These are phyloP conservation scores for Fusarium nurragi DNA, from an alignment of 2,329 filamentous ascomycete species.

Conservation along the genomic window DNA sequence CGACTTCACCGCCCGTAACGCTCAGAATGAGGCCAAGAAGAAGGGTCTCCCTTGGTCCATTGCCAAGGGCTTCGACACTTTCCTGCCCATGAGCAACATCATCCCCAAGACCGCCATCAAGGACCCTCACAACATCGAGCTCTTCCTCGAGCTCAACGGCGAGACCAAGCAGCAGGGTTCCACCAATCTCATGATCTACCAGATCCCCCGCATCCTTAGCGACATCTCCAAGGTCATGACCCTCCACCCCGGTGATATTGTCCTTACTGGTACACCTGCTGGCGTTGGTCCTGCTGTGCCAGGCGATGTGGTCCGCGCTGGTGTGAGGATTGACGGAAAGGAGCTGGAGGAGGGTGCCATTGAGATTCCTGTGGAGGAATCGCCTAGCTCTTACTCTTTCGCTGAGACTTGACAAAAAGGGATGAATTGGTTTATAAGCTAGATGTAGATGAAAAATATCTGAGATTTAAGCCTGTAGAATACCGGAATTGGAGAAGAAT, in stretches of 20 bases:
- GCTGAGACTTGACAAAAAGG: conserved; percentile 67
- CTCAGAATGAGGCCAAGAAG: conserved; percentile 96
- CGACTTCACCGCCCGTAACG: conserved; percentile 96
- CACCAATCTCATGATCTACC: conserved; percentile 94
- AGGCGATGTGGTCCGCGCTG: conserved; percentile 88
- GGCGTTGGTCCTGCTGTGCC: conserved; percentile 87
- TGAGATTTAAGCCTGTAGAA: conserved; percentile 14
- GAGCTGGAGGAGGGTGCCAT: conserved; percentile 87
- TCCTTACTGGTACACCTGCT: conserved; percentile 97
- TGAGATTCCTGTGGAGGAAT: conserved; percentile 84
- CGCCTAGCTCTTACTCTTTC: conserved; percentile 80
- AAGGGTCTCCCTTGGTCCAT: conserved; percentile 95
- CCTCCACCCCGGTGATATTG: conserved; percentile 88
- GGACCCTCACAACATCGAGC: conserved; percentile 86
- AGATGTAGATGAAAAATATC: not conserved
- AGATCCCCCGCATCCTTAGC: conserved; percentile 84
- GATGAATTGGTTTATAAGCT: not conserved
- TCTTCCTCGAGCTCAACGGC: conserved; percentile 87
- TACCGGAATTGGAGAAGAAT: conserved; percentile 8
- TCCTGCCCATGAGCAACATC: conserved; percentile 84
- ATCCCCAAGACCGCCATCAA: conserved; percentile 83
- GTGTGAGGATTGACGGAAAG: conserved; percentile 80
- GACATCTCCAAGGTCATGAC: conserved; percentile 97
- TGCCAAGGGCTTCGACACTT: conserved; percentile 97
- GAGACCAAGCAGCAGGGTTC: conserved; percentile 83